Conservation (phyloP, 2,329 filamentous ascomycete genomes). For the Fusarium nodosum region DNA sequence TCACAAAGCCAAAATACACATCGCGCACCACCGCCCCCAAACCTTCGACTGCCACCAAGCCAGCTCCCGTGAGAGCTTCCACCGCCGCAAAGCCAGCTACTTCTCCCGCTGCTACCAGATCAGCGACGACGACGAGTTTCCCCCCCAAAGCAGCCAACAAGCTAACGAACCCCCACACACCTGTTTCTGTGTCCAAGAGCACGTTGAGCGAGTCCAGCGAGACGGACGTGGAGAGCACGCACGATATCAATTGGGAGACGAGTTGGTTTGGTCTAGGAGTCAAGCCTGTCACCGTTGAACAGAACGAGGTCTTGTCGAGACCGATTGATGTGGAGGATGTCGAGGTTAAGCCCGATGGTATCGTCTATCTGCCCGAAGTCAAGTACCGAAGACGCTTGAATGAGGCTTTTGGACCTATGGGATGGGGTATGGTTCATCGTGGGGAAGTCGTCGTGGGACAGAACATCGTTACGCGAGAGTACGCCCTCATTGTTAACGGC, state of each 20-base stretch:
- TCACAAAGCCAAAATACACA: slow-evolving; percentile 16
- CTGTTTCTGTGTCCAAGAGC: slow-evolving; percentile 8
- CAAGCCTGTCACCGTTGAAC: slow-evolving; percentile 77
- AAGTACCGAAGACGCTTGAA: slow-evolving; percentile 96
- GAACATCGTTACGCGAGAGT: slow-evolving; percentile 87
- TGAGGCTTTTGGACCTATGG: slow-evolving; percentile 91
- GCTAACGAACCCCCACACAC: slow-evolving; percentile 25
- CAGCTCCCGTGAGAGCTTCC: slow-evolving; percentile 10
- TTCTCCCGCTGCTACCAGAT: background rate
- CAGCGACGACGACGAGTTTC: background rate
- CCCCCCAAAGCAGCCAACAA: slow-evolving; percentile 19
- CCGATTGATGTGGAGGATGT: slow-evolving; percentile 80
- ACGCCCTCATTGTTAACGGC: slow-evolving; percentile 89
- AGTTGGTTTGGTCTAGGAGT: slow-evolving; percentile 85
- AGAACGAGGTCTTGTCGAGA: slow-evolving; percentile 75
- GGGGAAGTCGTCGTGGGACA: slow-evolving; percentile 88
- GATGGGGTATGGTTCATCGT: slow-evolving; percentile 92
- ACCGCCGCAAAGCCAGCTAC: background rate
- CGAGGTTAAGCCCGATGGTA: slow-evolving; percentile 97
- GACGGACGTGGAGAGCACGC: slow-evolving; percentile 26
- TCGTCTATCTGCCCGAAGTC: slow-evolving; percentile 97
- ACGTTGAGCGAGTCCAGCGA: slow-evolving; percentile 31
- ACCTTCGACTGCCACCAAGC: slow-evolving; percentile 4
- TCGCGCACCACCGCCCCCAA: background rate
- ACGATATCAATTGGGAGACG: slow-evolving; percentile 78